Evolutionary conservation across 2,329 filamentous ascomycete genomes (phyloP).

Genomic region (Claviceps sp.): DNA sequence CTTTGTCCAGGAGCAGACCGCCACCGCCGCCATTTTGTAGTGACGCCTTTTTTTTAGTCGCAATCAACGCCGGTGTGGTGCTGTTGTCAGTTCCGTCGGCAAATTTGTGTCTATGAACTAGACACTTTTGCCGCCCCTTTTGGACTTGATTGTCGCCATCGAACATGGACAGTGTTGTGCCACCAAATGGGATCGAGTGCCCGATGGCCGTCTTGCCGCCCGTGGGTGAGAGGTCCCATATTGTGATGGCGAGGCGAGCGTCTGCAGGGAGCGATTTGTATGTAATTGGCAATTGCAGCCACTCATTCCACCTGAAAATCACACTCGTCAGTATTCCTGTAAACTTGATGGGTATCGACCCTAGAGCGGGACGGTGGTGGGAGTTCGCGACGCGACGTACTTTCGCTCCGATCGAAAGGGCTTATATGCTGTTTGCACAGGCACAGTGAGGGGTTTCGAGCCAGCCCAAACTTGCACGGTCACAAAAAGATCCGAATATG

Average conservation of each 20-base stretch:
- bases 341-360: not conserved
- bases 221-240: constrained; percentile 86
- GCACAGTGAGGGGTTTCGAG: constrained; percentile 86
- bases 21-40: constrained; percentile 34
- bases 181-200: constrained; percentile 83
- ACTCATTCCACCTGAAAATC: constrained; percentile 75
- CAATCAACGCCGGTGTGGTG: constrained; percentile 56
- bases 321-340: not conserved
- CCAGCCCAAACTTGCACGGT: constrained; percentile 91
- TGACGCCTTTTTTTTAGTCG: constrained; percentile 39
- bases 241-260: constrained; percentile 76
- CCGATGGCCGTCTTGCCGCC: constrained; percentile 56
- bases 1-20: constrained; percentile 46
- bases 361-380: not conserved
- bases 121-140: constrained; percentile 86
- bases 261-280: constrained; percentile 73
- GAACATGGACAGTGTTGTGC: constrained; percentile 85
- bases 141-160: constrained; percentile 83
- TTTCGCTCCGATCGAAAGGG: constrained; percentile 64
- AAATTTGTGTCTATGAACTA: constrained; percentile 64
- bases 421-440: constrained; percentile 86
- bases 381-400: constrained; percentile 19
- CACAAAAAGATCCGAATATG: constrained; percentile 79
- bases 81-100: constrained; percentile 78
- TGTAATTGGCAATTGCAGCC: constrained; percentile 75